A percentile compares a stretch with the other conserved stretches of the same genome.
phyloP scores from a whole-genome alignment of 2,329 filamentous ascomycete species.

The Trichoderma oligosporum region DNA sequence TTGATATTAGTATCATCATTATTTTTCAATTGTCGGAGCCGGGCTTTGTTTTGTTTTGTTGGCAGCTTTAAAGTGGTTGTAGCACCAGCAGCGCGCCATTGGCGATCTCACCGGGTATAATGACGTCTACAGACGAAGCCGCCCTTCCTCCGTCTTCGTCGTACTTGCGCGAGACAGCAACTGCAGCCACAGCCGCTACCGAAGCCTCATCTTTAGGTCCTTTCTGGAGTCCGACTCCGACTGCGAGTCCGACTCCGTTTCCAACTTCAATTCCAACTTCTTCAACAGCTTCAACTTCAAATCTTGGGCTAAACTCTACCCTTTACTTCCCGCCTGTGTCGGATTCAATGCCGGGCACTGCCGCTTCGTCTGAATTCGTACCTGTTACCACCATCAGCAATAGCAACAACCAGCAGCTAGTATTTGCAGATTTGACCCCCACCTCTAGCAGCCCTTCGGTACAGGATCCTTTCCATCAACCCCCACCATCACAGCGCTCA shows the following conservation, averaged over 20 bases:
- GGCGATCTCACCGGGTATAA: too few species aligned
- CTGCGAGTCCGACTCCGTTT: background rate
- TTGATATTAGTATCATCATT: slow-evolving; percentile 25
- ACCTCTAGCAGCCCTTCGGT: slow-evolving; percentile 25
- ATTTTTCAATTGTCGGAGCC: too few species aligned
- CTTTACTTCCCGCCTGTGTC: slow-evolving; percentile 3
- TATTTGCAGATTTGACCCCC: slow-evolving; percentile 13
- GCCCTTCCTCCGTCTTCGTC: slow-evolving; percentile 23
- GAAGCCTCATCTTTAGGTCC: background rate
- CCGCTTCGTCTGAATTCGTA: slow-evolving; percentile 1
- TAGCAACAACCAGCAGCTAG: slow-evolving; percentile 1
- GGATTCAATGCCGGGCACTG: background rate
- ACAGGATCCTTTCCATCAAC: slow-evolving; percentile 26
- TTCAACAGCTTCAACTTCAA: too few species aligned
- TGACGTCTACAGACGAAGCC: slow-evolving; percentile 11
- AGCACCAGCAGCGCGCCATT: slow-evolving; percentile 21
- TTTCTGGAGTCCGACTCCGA: background rate
- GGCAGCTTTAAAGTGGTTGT: slow-evolving; percentile 34
- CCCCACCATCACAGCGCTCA: slow-evolving; percentile 35
- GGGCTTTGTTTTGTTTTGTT: too few species aligned
- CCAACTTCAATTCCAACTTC: too few species aligned
- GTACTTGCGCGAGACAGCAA: background rate
- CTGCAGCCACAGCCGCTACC: background rate
- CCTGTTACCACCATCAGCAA: background rate
- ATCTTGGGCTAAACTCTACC: background rate